Evolutionary conservation across 2,329 filamentous ascomycete genomes (phyloP), one percentile per base, ranked within the genome.

Genomic region (Claviceps monticola): DNA sequence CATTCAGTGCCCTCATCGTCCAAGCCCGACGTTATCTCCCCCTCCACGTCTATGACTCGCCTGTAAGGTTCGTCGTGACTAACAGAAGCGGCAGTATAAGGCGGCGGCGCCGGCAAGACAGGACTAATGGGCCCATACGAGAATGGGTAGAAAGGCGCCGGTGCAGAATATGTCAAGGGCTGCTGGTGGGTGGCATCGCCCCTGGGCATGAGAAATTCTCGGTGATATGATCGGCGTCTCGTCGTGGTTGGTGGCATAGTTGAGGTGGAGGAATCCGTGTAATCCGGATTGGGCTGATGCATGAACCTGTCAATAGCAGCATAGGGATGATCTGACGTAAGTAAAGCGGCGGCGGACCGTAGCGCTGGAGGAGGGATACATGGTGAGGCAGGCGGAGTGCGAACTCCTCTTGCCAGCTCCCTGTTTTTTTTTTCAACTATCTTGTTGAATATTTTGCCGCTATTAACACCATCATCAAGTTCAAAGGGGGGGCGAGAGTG

Each of bases 221-320:
- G 70, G 51, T 68, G 67, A 58, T 74, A 74, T 21, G 72, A 74
- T 42, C 67, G 66, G 44, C 68, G 64, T 23, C 66, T 64, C 5
- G 71, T 65, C 21, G 63, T 65, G 9, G 65, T 59, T n/a, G 61
- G 56, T 11, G 62, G 55, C 14, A 58, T 49, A 43, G 61, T 56
- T 38, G 61, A 60, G 13, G 61, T 59, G 13, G 66, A 65, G 14
- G 64, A 67, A 34, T 66, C 69, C 54, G 66, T 65, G 62, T 75
- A 75, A 56, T 76, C 73, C 0, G 74, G 74, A 55, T 75, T 74
- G 2, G 71, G 69, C 55, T 75, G 74, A 55, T 74, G 68, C 53
- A 76, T 72, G 55, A 68, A 68, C 53, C 61, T 66, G 54, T 67
- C 64, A 34, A 60, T 59, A 26, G 57, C 58, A 26, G 57, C 54